These are phyloP conservation scores for Posidonia australis DNA, from an alignment of 106 monocot genomes.

Conservation along the genomic window DNA sequence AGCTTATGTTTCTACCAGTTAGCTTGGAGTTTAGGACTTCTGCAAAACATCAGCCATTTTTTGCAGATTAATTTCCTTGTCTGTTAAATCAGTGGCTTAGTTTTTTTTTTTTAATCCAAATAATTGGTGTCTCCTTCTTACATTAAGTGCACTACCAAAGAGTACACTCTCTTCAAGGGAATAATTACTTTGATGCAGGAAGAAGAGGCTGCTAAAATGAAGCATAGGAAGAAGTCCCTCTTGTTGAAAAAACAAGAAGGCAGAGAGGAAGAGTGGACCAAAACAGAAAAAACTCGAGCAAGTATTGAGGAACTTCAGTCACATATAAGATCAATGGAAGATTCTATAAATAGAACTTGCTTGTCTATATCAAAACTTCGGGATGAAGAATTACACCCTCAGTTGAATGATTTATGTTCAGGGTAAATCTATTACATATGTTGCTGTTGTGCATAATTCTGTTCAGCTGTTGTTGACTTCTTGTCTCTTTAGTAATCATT, in stretches of 20 bases:
- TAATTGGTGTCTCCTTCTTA: too few species aligned
- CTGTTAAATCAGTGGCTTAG: too few species aligned
- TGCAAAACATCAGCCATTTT: too few species aligned
- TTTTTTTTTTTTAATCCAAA: too few species aligned
- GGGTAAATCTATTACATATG: conserved; percentile 27
- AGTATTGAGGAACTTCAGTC: conserved; percentile 51
- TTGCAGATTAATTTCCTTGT: too few species aligned
- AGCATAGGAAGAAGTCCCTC: conserved; percentile 32
- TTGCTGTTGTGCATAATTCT: too few species aligned
- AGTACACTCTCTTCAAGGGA: too few species aligned
- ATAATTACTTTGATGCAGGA: conserved; percentile 32
- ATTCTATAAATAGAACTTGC: conserved; percentile 55
- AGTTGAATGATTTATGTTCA: conserved; percentile 49
- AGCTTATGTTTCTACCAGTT: too few species aligned
- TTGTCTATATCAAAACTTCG: conserved; percentile 66
- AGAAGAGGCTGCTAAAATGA: conserved; percentile 52
- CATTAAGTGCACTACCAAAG: too few species aligned
- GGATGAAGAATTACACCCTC: conserved; percentile 77
- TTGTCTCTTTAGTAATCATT: too few species aligned
- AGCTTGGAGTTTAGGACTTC: too few species aligned
- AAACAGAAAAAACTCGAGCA: conserved; percentile 31
- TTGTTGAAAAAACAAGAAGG: conserved; percentile 53
- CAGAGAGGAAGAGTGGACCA: conserved; percentile 32
- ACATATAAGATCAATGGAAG: conserved; percentile 52
- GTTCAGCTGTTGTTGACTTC: too few species aligned